These are phyloP conservation scores for Zygosaccharomyces bailii DNA, from an alignment of 805 yeast genomes.

Conservation along the genomic window DNA sequence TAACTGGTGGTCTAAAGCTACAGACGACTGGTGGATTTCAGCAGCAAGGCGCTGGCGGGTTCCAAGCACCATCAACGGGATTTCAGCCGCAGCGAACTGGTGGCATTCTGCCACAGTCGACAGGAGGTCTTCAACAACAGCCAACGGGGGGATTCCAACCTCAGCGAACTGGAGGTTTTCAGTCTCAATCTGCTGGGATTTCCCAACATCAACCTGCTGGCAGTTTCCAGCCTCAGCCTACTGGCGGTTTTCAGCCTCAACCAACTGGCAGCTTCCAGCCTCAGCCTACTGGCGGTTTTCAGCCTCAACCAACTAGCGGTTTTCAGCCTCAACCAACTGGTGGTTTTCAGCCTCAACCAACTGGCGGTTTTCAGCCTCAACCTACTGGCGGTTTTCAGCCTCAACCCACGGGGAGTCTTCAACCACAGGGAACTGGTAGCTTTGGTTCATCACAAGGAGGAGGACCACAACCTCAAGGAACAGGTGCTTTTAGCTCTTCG, in stretches of 20 bases:
- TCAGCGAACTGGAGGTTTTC: constrained; percentile 31
- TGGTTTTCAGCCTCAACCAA: constrained; percentile 26
- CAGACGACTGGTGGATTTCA: constrained; percentile 41
- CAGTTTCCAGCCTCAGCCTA: constrained; percentile 30
- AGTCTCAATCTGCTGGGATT: constrained; percentile 41
- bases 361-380: constrained; percentile 32
- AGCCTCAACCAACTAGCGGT: constrained; percentile 23
- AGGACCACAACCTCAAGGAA: constrained; percentile 9
- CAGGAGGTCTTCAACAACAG: constrained; percentile 32
- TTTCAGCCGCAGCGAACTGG: constrained; percentile 24
- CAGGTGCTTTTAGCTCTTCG: constrained; percentile 1
- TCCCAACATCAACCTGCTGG: constrained; percentile 44
- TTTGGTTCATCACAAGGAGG: constrained; percentile 35
- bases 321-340: no score
- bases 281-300: constrained; percentile 42
- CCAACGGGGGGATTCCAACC: constrained; percentile 31
- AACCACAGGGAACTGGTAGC: constrained; percentile 52
- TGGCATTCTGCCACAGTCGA: constrained; percentile 26
- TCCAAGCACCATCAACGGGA: constrained; percentile 47
- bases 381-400: constrained; percentile 37
- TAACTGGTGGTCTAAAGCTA: constrained; percentile 49
- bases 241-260: constrained; percentile 15
- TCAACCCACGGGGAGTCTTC: constrained; percentile 42
- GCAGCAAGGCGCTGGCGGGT: constrained; percentile 49
- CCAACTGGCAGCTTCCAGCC: constrained; percentile 39